Evolutionary conservation across 805 yeast species (phyloP).

Genomic region (Starmerella riodocensis): DNA sequence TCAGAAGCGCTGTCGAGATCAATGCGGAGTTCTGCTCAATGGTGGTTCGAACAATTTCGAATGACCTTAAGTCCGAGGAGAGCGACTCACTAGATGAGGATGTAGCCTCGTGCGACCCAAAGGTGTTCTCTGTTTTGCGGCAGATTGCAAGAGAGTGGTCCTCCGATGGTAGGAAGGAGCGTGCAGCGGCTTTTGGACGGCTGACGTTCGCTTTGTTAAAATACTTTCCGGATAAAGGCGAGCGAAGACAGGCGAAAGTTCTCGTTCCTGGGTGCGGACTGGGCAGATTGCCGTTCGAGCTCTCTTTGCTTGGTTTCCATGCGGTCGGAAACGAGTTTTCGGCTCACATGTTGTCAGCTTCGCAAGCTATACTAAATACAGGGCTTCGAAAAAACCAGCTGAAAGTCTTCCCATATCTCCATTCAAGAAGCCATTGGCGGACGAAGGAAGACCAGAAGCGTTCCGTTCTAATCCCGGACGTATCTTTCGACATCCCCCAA

Average conservation of each 20-base stretch:
- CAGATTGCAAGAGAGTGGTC: slow-evolving; percentile 81
- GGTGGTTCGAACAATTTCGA: too few species aligned
- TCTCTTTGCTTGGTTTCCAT: slow-evolving; percentile 32
- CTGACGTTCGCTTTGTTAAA: slow-evolving; percentile 34
- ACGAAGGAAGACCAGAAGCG: slow-evolving; percentile 41
- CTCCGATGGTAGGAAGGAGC: slow-evolving; percentile 38
- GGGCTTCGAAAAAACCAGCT: slow-evolving; percentile 9
- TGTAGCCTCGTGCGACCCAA: slow-evolving; percentile 42
- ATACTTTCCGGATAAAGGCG: slow-evolving; percentile 25
- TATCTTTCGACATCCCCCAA: slow-evolving; percentile 16
- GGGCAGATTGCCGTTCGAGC: slow-evolving; percentile 66
- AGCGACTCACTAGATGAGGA: too few species aligned
- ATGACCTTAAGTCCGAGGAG: too few species aligned
- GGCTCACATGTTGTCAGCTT: slow-evolving; percentile 59
- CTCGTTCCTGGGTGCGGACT: slow-evolving; percentile 85
- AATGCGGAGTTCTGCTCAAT: too few species aligned
- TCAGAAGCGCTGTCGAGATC: too few species aligned
- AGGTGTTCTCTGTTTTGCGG: slow-evolving; percentile 42
- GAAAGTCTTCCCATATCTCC: slow-evolving; percentile 34
- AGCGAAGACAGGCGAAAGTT: slow-evolving; percentile 25
- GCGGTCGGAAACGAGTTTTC: slow-evolving; percentile 76
- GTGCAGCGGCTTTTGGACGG: slow-evolving; percentile 42
- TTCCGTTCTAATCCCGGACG: slow-evolving; percentile 30
- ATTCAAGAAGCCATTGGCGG: slow-evolving; percentile 55
- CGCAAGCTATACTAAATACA: slow-evolving; percentile 24